Evolutionary conservation across 148 eudicot species (phyloP).

Genomic region (Bassia scoparia): DNA sequence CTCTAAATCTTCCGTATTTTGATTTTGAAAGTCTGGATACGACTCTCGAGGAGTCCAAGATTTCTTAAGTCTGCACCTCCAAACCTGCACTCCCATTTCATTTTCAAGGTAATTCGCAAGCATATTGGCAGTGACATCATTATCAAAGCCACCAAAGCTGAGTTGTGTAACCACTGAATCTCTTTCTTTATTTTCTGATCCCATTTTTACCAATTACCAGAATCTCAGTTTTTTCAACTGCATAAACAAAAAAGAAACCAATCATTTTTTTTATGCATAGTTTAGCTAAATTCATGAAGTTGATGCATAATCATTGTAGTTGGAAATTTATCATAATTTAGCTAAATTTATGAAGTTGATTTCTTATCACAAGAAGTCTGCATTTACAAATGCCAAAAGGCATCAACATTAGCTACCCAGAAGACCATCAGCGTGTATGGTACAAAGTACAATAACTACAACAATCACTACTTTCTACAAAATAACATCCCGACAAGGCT

Average conservation of each 20-base stretch:
- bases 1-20: slow-evolving; percentile 25
- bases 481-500: not conserved
- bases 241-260: not conserved
- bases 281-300: not conserved
- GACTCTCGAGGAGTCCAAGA: slow-evolving; percentile 79
- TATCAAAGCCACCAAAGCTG: slow-evolving; percentile 73
- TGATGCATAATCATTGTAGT: too few relatives aligned
- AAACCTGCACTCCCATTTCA: slow-evolving; percentile 46
- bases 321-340: not conserved
- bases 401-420: not conserved
- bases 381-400: not conserved
- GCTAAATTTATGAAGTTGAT: not conserved
- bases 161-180: slow-evolving; percentile 60
- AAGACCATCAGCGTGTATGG: not conserved
- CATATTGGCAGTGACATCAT: slow-evolving; percentile 49
- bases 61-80: slow-evolving; percentile 84
- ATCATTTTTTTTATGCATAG: not conserved
- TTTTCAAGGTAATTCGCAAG: slow-evolving; percentile 59
- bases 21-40: slow-evolving; percentile 42
- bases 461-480: not conserved
- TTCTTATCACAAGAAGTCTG: not conserved
- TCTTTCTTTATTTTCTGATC: slow-evolving; percentile 36
- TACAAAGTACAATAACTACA: not conserved
- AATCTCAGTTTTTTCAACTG: slow-evolving; percentile 2
- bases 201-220: slow-evolving; percentile 39